Evolutionary conservation across 2,329 filamentous ascomycete species (phyloP).

Genomic region (Thielaviopsis ethacetica): DNA sequence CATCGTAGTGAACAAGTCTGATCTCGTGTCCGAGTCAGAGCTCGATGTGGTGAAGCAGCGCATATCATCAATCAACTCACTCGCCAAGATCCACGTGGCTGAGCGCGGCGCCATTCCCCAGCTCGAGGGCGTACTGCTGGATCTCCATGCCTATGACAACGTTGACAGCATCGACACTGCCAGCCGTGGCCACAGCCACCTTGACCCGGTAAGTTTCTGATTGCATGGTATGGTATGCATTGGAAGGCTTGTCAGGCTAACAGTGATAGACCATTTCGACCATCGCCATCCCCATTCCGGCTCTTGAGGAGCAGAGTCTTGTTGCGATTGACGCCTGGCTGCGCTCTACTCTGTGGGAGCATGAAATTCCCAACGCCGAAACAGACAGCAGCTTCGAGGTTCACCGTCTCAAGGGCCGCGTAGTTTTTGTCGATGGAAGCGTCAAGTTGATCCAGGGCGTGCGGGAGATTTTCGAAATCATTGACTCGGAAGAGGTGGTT

Average conservation of each 20-base stretch:
- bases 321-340: constrained; percentile 63
- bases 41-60: constrained; percentile 53
- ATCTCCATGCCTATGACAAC: constrained; percentile 83
- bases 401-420: constrained; percentile 71
- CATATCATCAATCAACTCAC: constrained; percentile 71
- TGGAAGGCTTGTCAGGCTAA: constrained; percentile 10
- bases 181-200: constrained; percentile 69
- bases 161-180: constrained; percentile 57
- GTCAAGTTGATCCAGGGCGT: constrained; percentile 80
- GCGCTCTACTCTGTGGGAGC: constrained; percentile 70
- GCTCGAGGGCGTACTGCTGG: constrained; percentile 72
- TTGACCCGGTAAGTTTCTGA: constrained; percentile 54
- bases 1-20: constrained; percentile 83
- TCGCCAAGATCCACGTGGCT: constrained; percentile 73
- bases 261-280: constrained; percentile 62
- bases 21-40: constrained; percentile 58
- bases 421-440: constrained; percentile 47
- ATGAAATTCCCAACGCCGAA: constrained; percentile 34
- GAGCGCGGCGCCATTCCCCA: constrained; percentile 63
- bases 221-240: not conserved
- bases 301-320: constrained; percentile 41
- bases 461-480: constrained; percentile 81
- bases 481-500: constrained; percentile 36
- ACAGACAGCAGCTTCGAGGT: constrained; percentile 47
- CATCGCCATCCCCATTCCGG: constrained; percentile 50